Evolutionary conservation across 169 alveolate genomes (phyloP).

Genomic region (Cryptosporidium xiaoi): DNA sequence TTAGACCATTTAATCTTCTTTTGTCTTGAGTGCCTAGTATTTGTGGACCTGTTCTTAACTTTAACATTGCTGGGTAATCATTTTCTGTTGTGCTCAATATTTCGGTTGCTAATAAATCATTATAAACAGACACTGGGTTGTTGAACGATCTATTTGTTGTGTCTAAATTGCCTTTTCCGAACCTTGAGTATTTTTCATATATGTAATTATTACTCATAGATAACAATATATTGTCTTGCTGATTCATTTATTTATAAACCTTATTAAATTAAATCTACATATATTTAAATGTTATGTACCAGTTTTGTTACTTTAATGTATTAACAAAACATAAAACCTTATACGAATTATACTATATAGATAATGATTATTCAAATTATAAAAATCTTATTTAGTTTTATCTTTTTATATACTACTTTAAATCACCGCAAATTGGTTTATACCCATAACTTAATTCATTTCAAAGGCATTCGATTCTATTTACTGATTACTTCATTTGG

Average conservation of each 20-base stretch:
- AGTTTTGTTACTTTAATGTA: not conserved
- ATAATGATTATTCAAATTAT: too few species aligned
- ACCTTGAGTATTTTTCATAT: conserved; percentile 52
- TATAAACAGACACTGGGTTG: conserved; percentile 29
- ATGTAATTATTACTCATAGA: conserved; percentile 27
- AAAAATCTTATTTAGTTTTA: too few species aligned
- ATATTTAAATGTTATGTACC: not conserved
- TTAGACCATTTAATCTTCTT: conserved; percentile 11
- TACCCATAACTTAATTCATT: too few species aligned
- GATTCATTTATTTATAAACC: not conserved
- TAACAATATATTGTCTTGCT: not conserved
- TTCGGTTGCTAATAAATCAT: conserved; percentile 64
- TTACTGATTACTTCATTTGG: too few species aligned
- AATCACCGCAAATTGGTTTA: not conserved
- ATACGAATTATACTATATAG: too few species aligned
- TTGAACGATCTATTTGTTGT: conserved; percentile 13
- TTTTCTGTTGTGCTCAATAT: conserved; percentile 47
- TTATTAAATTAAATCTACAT: not conserved
- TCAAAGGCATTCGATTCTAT: too few species aligned
- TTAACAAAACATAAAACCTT: too few species aligned
- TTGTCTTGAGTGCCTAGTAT: conserved; percentile 25
- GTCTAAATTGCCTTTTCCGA: conserved; percentile 17
- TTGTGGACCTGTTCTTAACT: conserved; percentile 32
- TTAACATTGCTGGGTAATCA: conserved; percentile 37
- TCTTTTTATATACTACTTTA: conserved; percentile 2